phyloP scores from a whole-genome alignment of 2,329 filamentous ascomycete genomes.

The Pseudocercospora pini-densiflorae region DNA sequence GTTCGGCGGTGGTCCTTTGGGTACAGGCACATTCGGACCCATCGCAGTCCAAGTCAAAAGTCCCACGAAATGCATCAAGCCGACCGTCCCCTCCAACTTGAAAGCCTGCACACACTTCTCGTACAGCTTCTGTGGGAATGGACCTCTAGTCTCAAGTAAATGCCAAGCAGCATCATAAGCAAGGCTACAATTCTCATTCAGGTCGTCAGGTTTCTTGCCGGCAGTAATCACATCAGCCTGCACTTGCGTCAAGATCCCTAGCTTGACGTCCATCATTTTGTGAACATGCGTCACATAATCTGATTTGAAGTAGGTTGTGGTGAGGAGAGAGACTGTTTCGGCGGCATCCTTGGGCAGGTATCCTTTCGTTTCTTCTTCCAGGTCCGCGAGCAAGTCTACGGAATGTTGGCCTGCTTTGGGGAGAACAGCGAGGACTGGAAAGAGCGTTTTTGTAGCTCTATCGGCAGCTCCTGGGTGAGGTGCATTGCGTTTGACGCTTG shows the following conservation, averaged over 20 bases:
- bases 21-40: conserved; percentile 20
- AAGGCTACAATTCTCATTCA: conserved; percentile 23
- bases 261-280: conserved; percentile 16
- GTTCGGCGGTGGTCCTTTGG: not conserved
- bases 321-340: conserved; percentile 9
- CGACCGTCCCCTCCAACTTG: conserved; percentile 26
- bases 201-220: conserved; percentile 26
- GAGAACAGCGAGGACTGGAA: conserved; percentile 19
- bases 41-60: conserved; percentile 28
- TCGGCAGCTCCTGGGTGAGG: conserved; percentile 23
- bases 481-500: conserved; percentile 15
- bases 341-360: conserved; percentile 14
- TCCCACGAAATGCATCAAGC: conserved; percentile 29
- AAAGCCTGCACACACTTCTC: conserved; percentile 22
- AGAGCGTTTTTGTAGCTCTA: conserved; percentile 19
- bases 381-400: conserved; percentile 15
- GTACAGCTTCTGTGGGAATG: conserved; percentile 25
- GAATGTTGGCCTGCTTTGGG: conserved; percentile 12
- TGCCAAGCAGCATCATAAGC: conserved; percentile 31
- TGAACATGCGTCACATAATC: conserved; percentile 25
- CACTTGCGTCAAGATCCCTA: conserved; percentile 4
- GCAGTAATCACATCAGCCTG: conserved; percentile 15
- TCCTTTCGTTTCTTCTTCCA: conserved; percentile 11
- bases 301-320: conserved; percentile 15
- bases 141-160: conserved; percentile 23